Evolutionary conservation across 2,329 filamentous ascomycete genomes (phyloP).

Genomic region (Neofusicoccum sp.): DNA sequence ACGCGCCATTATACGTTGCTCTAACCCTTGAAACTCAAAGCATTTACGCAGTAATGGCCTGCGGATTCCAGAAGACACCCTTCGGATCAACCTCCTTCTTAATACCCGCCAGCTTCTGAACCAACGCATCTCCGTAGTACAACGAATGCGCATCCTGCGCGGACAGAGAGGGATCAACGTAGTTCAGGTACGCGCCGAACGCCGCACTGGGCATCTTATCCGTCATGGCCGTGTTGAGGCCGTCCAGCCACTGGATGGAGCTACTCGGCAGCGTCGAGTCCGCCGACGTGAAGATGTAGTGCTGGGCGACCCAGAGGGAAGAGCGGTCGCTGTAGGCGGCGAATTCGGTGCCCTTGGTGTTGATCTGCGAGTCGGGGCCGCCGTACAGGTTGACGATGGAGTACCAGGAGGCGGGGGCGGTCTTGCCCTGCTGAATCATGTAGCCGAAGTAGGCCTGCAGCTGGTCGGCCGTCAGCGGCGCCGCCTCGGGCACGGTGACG

Average conservation of each 20-base stretch:
- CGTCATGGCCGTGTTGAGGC: constrained; percentile 42
- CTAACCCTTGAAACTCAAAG: too few species aligned
- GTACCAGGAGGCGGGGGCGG: constrained; percentile 29
- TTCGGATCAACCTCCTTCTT: constrained; percentile 44
- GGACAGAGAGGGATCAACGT: constrained; percentile 51
- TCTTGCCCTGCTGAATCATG: constrained; percentile 25
- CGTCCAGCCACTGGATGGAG: constrained; percentile 41
- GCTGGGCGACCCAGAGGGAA: constrained; percentile 39
- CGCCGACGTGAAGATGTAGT: constrained; percentile 27
- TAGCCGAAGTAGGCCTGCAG: constrained; percentile 32
- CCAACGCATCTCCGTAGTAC: constrained; percentile 47
- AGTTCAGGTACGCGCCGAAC: constrained; percentile 55
- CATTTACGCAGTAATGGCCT: constrained; percentile 32
- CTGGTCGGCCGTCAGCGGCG: constrained; percentile 29
- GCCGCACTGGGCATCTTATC: constrained; percentile 36
- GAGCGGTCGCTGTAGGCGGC: constrained; percentile 37
- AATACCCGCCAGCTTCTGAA: constrained; percentile 33
- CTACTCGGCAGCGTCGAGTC: constrained; percentile 28
- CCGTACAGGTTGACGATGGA: constrained; percentile 41
- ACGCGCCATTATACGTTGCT: too few species aligned
- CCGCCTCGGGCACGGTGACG: constrained; percentile 38
- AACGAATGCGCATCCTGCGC: constrained; percentile 49
- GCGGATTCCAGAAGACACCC: constrained; percentile 38
- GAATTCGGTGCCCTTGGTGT: constrained; percentile 32
- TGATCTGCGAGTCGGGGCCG: constrained; percentile 36